These are phyloP conservation scores for Crithidia fasciculata DNA, from an alignment of 208 protist species.

Conservation along the genomic window DNA sequence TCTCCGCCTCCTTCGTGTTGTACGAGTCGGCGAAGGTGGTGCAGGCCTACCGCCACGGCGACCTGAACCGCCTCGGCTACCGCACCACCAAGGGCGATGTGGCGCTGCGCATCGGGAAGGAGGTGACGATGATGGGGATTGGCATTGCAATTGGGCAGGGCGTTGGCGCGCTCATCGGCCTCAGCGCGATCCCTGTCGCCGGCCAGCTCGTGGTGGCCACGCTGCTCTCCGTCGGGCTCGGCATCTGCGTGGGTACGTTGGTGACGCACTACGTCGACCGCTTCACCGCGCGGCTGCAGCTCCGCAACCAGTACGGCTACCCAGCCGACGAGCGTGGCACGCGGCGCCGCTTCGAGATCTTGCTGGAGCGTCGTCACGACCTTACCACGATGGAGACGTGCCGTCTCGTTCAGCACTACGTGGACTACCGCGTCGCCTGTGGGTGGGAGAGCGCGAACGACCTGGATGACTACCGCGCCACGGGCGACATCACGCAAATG, in stretches of 20 bases:
- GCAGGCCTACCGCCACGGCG: slow-evolving; percentile 58
- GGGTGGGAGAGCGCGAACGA: slow-evolving; percentile 77
- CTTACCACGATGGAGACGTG: slow-evolving; percentile 69
- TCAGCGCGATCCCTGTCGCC: slow-evolving; percentile 62
- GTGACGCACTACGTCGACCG: slow-evolving; percentile 76
- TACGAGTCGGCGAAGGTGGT: slow-evolving; percentile 61
- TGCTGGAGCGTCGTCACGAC: slow-evolving; percentile 63
- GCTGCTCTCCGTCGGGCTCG: slow-evolving; percentile 61
- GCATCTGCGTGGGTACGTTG: slow-evolving; percentile 60
- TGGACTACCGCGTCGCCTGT: slow-evolving; percentile 76
- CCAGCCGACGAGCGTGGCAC: slow-evolving; percentile 52
- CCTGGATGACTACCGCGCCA: slow-evolving; percentile 68
- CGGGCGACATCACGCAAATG: slow-evolving; percentile 63
- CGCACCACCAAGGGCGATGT: slow-evolving; percentile 58
- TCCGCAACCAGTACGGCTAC: slow-evolving; percentile 74
- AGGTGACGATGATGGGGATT: slow-evolving; percentile 53
- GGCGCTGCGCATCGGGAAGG: slow-evolving; percentile 60
- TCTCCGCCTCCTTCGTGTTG: slow-evolving; percentile 56
- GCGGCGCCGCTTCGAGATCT: slow-evolving; percentile 61
- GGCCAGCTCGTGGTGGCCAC: slow-evolving; percentile 61
- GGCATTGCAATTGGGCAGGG: slow-evolving; percentile 69
- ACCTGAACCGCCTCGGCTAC: slow-evolving; percentile 63
- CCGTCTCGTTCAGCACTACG: slow-evolving; percentile 75
- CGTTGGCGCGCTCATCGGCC: slow-evolving; percentile 57
- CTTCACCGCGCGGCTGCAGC: slow-evolving; percentile 56